These are phyloP conservation scores for Diaporthe destruens DNA, from an alignment of 2,329 filamentous ascomycete species.

Conservation along the genomic window DNA sequence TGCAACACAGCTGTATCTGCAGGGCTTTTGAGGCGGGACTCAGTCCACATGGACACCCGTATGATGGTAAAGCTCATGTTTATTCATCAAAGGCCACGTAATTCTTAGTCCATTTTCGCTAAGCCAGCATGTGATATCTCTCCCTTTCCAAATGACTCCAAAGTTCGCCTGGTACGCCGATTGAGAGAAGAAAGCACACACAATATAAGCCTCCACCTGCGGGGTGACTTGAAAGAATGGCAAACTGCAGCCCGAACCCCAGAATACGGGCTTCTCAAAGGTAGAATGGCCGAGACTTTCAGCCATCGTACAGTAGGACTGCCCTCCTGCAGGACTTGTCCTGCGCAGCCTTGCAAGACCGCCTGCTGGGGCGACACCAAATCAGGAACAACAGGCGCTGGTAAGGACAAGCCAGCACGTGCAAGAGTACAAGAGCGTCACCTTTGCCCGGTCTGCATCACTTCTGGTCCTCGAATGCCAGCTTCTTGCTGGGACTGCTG, in stretches of 20 bases:
- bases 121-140: slow-evolving; percentile 28
- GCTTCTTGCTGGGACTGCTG: slow-evolving; percentile 62
- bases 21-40: not conserved
- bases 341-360: not conserved
- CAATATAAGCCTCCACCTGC: not conserved
- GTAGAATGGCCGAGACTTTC: not conserved
- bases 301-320: slow-evolving; percentile 14
- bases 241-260: not conserved
- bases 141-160: not conserved
- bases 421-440: not conserved
- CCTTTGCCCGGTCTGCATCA: not conserved
- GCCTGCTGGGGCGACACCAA: not conserved
- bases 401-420: not conserved
- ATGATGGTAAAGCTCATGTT: not conserved
- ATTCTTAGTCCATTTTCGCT: slow-evolving; percentile 10
- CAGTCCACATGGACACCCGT: not conserved
- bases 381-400: not conserved
- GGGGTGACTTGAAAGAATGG: not conserved
- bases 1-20: not conserved
- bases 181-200: not conserved
- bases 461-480: slow-evolving; percentile 70
- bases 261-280: not conserved
- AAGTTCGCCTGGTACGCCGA: slow-evolving; percentile 20
- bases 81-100: not conserved
- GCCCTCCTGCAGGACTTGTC: not conserved